Percentiles rank a stretch among this genome's conserved stretches.
These are phyloP conservation scores for Debaryomyces psychrophilus DNA, from an alignment of 1,139 yeast species.

Conservation along the genomic window DNA sequence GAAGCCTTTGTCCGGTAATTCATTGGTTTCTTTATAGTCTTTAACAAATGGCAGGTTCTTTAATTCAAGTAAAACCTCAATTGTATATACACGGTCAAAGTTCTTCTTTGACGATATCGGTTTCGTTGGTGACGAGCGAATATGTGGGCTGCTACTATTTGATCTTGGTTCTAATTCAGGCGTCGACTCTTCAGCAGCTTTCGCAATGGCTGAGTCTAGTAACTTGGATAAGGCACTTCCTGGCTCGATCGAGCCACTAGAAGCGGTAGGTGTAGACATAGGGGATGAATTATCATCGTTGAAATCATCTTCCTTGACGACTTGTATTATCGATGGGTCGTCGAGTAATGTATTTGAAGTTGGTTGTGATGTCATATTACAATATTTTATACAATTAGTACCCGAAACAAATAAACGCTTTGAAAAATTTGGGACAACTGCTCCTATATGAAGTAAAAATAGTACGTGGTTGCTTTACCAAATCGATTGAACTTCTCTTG, in stretches of 20 bases:
- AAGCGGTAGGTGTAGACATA: neutral
- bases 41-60: slow-evolving; percentile 40
- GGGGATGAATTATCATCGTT: slow-evolving; percentile 12
- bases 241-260: slow-evolving; percentile 27
- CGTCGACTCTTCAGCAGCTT: slow-evolving; percentile 52
- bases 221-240: slow-evolving; percentile 46
- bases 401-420: neutral
- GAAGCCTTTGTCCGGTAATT: slow-evolving; percentile 46
- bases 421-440: neutral
- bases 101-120: slow-evolving; percentile 16
- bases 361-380: slow-evolving; percentile 13
- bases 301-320: slow-evolving; percentile 13
- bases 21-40: slow-evolving; percentile 26
- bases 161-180: slow-evolving; percentile 37
- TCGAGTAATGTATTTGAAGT: slow-evolving; percentile 28
- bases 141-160: slow-evolving; percentile 15
- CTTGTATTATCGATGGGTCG: slow-evolving; percentile 41
- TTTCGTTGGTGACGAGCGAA: slow-evolving; percentile 16
- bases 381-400: neutral
- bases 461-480: neutral
- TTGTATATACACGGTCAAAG: slow-evolving; percentile 34
- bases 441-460: neutral
- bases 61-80: slow-evolving; percentile 39
- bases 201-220: slow-evolving; percentile 48
- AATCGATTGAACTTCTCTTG: neutral